Evolutionary conservation across 352 stramenopile species (phyloP), one percentile per base, ranked within the genome.

Genomic region (Saprolegnia parasitica): DNA sequence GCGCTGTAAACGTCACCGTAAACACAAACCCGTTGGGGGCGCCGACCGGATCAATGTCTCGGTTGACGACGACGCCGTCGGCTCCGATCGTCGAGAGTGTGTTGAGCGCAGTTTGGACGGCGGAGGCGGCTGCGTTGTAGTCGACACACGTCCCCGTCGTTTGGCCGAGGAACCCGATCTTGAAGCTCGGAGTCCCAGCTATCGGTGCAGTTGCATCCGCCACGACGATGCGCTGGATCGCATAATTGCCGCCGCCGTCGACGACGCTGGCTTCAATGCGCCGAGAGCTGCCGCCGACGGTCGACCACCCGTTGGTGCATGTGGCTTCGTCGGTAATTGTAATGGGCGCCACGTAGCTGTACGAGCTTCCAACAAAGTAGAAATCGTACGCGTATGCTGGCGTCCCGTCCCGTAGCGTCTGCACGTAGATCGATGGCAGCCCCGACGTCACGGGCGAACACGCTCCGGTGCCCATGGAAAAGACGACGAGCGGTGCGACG

Each of bases 301-400:
- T 73, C 16, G 47, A 78, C 77, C 75, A 83, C 20, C 47, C 58
- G 35, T 35, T 77, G 0, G 68, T 65, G 42, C 47, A 68, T 32
- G 67, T 79, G 35, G 70, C 77, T 60, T 79, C 76, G 6, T 75
- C 68, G 18, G 77, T 68, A 0, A 91, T 61, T 10, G 76, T 56
- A 0, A 92, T 50, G 45, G 70, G 50, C 0, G 75, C 71, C 20
- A 77, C 76, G n/a, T 67, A 74, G 0, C 78, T 74, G 18, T 67
- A 65, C 0, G 73, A 63, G 45, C 78, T 86, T 13, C 85, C 68
- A 35, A 92, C 68, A 50, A 93, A 93, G 65, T 79, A 93, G 15
- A 95, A 80, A 50, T 95, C 84, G 70, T 95, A 95, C 13, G 73
- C 80, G 60, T 77, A 95, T 0, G 79, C 81, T 1, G 83, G 68